A percentile compares a stretch with the other conserved stretches of the same genome.
These are phyloP conservation scores for Aspergillus nanangensis DNA, from an alignment of 495 filamentous ascomycete genomes.

Conservation along the genomic window DNA sequence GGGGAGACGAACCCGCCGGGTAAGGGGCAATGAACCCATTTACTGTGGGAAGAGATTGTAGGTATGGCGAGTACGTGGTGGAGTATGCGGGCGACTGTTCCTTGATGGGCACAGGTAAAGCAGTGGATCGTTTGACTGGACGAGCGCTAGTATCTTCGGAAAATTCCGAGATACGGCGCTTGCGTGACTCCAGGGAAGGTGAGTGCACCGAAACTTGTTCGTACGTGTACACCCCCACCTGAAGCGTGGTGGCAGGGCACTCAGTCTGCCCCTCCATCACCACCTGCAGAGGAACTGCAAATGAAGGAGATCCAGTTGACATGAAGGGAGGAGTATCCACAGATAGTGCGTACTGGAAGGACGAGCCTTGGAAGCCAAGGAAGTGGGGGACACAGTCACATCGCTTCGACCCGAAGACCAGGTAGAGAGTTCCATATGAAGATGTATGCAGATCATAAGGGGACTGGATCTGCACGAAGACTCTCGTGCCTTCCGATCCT, in stretches of 20 bases:
- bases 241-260: conserved; percentile 54
- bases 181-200: conserved; percentile 34
- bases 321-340: conserved; percentile 68
- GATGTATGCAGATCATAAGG: conserved; percentile 65
- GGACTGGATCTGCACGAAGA: conserved; percentile 69
- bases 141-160: conserved; percentile 33
- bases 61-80: conserved; percentile 40
- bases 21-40: conserved; percentile 29
- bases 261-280: conserved; percentile 64
- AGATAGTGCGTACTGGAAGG: conserved; percentile 66
- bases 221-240: conserved; percentile 78
- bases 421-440: conserved; percentile 50
- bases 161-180: conserved; percentile 50
- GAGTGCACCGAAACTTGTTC: conserved; percentile 39
- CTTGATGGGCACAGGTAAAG: conserved; percentile 35
- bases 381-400: conserved; percentile 60
- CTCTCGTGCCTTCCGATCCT: conserved; percentile 63
- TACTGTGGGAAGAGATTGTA: conserved; percentile 34
- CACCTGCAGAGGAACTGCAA: conserved; percentile 69
- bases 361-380: conserved; percentile 50
- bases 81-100: conserved; percentile 35
- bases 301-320: conserved; percentile 59
- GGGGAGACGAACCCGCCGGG: conserved; percentile 27
- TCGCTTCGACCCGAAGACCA: conserved; percentile 72
- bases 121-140: conserved; percentile 42